Evolutionary conservation across 2,329 filamentous ascomycete species (phyloP), one percentile per base, ranked within the genome.

Genomic region (Pseudocercospora crystallina): DNA sequence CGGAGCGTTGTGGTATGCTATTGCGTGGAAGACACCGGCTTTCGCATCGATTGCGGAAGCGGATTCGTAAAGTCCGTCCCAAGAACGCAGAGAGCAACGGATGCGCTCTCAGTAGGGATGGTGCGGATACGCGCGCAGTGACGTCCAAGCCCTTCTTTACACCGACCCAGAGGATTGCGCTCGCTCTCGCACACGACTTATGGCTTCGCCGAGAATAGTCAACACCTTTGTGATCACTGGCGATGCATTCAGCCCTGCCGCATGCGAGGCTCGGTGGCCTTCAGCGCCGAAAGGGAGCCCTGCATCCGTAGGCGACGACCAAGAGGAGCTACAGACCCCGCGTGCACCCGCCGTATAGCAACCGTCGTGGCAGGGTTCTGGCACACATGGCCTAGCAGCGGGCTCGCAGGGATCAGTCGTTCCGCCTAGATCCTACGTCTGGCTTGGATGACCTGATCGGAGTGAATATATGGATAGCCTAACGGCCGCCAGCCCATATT

Each of bases 381-480:
- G 42, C 46, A 53, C 52, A 54, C 47, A 54, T 54, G 52, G 52
- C 42, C 33, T 44, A 33, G 20, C 20, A 39, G 20, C 20, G 20
- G 20, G 20, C 20, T 26, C 20, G 54, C 54, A 54, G 51, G 54
- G 54, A 54, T 57, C 41, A 31, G 48, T 51, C 43, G 46, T 54
- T 57, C 54, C 54, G 54, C 48, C 54, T 45, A 51, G 51, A 54
- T 57, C 54, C 54, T 54, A 44, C 49, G 20, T 26, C 20, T 26
- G 20, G 20, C 53, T 58, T 51, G 47, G 47, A 54, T 58, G 55
- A 47, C 43, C 38, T 51, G 49, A 45, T 43, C 52, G 44, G 35
- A 46, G 39, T 52, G 41, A 45, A 38, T 53, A 58, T 60, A 60
- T 60, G 53, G 50, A 54, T 33, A 53, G 46, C 52, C 56, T 53